Conservation (phyloP, 495 filamentous ascomycete genomes). For the Trypethelium eluteriae region DNA sequence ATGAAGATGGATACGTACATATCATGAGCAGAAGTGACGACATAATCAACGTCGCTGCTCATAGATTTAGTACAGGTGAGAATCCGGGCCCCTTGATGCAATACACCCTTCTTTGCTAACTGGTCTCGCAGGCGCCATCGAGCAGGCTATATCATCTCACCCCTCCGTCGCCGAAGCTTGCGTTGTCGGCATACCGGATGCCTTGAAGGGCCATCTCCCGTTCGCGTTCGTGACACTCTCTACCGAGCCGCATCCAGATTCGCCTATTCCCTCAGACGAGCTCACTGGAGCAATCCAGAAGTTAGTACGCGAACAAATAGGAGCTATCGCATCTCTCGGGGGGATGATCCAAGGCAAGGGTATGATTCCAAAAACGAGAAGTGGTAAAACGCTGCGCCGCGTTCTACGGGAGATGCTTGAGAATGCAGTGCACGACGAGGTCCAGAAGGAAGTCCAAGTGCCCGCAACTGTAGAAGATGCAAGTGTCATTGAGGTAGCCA, state of each 20-base stretch:
- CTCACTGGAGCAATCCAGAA: constrained; percentile 55
- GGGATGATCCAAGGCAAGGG: constrained; percentile 76
- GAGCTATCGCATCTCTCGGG: constrained; percentile 74
- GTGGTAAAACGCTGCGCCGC: constrained; percentile 76
- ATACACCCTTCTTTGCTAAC: background rate
- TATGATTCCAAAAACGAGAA: constrained; percentile 89
- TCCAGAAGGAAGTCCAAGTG: constrained; percentile 45
- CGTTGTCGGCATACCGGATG: constrained; percentile 76
- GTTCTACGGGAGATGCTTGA: constrained; percentile 77
- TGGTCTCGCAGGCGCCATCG: constrained; percentile 56
- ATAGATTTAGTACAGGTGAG: constrained; percentile 80
- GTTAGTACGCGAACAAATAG: constrained; percentile 72
- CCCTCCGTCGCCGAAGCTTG: constrained; percentile 70
- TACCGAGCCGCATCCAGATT: constrained; percentile 40
- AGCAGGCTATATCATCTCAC: constrained; percentile 81
- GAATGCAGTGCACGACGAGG: constrained; percentile 46
- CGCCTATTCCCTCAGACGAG: constrained; percentile 40
- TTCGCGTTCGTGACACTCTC: constrained; percentile 74
- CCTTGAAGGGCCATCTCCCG: constrained; percentile 79
- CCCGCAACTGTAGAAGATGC: constrained; percentile 56
- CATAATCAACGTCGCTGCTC: constrained; percentile 91
- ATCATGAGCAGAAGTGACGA: constrained; percentile 85
- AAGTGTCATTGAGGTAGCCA: constrained; percentile 51
- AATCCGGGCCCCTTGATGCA: constrained; percentile 3
- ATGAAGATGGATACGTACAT: constrained; percentile 72